Evolutionary conservation across 306 rosid genomes (phyloP).

Genomic region (Oemleria cerasiformis): DNA sequence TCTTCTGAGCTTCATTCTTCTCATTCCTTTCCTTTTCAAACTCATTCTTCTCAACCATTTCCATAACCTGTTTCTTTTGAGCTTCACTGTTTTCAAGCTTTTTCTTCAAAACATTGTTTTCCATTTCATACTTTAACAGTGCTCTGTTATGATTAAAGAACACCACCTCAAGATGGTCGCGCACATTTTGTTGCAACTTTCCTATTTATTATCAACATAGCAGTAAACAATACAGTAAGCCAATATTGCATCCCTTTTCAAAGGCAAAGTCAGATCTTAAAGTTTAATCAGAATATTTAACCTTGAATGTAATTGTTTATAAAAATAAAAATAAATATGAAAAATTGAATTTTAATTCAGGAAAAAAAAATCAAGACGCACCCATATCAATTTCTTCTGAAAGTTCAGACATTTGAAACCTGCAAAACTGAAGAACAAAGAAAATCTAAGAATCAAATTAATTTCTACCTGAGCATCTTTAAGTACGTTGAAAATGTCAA

Average conservation of each 20-base stretch:
- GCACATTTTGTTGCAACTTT: slow-evolving; percentile 37
- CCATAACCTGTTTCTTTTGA: not conserved
- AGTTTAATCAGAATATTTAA: not conserved
- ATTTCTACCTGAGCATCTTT: not conserved
- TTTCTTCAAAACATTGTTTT: not conserved
- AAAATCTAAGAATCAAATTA: not conserved
- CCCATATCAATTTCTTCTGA: slow-evolving; percentile 2
- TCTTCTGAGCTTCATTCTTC: slow-evolving; percentile 1
- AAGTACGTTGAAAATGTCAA: too few relatives aligned
- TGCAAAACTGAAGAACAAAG: not conserved
- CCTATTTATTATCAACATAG: slow-evolving; percentile 32
- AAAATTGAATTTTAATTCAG: too few relatives aligned
- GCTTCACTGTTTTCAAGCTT: not conserved
- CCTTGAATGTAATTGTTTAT: too few relatives aligned
- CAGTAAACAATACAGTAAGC: slow-evolving; percentile 19
- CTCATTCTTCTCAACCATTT: not conserved
- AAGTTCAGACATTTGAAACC: not conserved
- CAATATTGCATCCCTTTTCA: not conserved
- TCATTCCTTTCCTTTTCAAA: not conserved
- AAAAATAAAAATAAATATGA: too few relatives aligned
- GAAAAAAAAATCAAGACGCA: not conserved
- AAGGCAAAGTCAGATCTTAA: not conserved
- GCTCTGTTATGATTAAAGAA: slow-evolving; percentile 38
- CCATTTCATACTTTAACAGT: slow-evolving; percentile 14
- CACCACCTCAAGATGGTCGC: slow-evolving; percentile 26